Conservation (phyloP, 305 asterid genomes). For the Andrographis paniculata region DNA sequence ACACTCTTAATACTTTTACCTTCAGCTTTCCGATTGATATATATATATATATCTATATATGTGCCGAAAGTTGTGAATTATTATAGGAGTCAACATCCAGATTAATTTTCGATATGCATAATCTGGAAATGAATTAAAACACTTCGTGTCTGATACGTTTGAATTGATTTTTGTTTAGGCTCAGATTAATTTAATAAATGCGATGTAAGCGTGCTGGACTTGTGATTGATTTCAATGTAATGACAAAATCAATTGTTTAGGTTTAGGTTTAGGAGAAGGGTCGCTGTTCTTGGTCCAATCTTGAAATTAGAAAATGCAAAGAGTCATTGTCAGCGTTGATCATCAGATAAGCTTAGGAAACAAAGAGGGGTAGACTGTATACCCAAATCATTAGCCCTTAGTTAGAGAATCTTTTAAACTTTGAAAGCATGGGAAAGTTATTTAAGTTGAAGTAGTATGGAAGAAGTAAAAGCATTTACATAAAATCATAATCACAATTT, state of each 20-base stretch:
- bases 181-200: background rate
- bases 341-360: conserved; percentile 14
- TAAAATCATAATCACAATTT: background rate
- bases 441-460: background rate
- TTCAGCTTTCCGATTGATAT: too few species aligned
- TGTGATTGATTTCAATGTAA: background rate
- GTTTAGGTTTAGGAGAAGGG: background rate
- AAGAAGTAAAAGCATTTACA: background rate
- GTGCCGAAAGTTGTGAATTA: too few species aligned
- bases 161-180: conserved; percentile 4
- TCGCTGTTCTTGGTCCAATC: background rate
- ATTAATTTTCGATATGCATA: background rate
- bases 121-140: conserved; percentile 14
- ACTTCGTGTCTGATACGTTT: conserved; percentile 16
- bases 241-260: background rate
- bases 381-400: background rate
- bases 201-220: conserved; percentile 2
- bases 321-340: conserved; percentile 16
- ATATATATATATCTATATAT: too few species aligned
- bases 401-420: background rate
- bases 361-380: background rate
- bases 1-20: background rate
- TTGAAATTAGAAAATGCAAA: background rate
- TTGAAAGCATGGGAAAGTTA: too few species aligned
- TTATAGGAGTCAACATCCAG: conserved; percentile 4